Percentiles rank a stretch among this genome's conserved stretches.
Evolutionary conservation across 768 basidiomycete species (phyloP).

Genomic region (Collybiopsis luxurians): DNA sequence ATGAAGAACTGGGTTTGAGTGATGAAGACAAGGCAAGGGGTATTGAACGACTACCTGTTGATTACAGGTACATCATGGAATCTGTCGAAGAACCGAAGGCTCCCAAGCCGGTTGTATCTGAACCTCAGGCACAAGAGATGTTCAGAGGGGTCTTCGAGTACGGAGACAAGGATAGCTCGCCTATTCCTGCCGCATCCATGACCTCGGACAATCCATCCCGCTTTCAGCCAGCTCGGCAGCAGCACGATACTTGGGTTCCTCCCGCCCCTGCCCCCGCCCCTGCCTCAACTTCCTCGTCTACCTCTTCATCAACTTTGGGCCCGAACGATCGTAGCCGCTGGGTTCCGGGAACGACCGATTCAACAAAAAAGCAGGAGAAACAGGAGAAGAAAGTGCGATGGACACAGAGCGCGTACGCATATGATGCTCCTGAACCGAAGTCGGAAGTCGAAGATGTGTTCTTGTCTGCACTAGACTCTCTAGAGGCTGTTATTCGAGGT

Average conservation of each 20-base stretch:
- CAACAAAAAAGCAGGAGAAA: background rate
- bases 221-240: too few species aligned
- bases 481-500: background rate
- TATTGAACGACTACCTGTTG: background rate
- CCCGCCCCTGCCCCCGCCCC: background rate
- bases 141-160: constrained; percentile 1
- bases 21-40: background rate
- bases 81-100: background rate
- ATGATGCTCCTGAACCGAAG: background rate
- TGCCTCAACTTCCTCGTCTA: background rate
- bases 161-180: background rate
- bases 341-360: background rate
- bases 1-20: background rate
- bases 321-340: background rate
- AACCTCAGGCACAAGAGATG: constrained; percentile 5
- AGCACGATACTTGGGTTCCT: too few species aligned
- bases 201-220: background rate
- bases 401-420: constrained; percentile 2
- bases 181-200: background rate
- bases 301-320: background rate
- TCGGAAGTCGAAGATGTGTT: background rate
- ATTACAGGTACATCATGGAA: constrained; percentile 8
- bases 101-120: constrained; percentile 2
- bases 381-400: constrained; percentile 5
- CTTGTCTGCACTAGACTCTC: background rate